Evolutionary conservation across 1,284 basidiomycete species (phyloP).

Genomic region (Xerocomus nothofagi): DNA sequence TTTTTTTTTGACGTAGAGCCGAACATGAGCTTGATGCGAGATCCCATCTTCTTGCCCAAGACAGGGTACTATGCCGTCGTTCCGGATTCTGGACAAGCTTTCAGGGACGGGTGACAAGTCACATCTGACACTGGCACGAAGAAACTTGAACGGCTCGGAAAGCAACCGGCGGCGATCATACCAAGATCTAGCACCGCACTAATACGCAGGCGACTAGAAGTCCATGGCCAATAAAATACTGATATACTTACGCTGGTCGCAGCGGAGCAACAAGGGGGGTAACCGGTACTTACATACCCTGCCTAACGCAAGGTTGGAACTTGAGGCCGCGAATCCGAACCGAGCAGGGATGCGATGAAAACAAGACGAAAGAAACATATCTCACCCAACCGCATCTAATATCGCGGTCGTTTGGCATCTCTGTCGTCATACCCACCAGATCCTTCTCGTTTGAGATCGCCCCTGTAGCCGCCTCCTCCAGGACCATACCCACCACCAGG

Average conservation of each 20-base stretch:
- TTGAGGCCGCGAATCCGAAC: conserved; percentile 31
- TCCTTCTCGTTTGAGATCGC: conserved; percentile 67
- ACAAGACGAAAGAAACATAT: conserved; percentile 25
- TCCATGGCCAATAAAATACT: conserved; percentile 33
- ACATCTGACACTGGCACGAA: conserved; percentile 1
- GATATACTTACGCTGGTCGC: conserved; percentile 38
- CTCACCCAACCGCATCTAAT: conserved; percentile 52
- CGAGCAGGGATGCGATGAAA: conserved; percentile 19
- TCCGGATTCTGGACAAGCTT: background rate
- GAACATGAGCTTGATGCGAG: conserved; percentile 19
- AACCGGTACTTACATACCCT: conserved; percentile 37
- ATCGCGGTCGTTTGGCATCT: conserved; percentile 77
- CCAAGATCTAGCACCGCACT: conserved; percentile 10
- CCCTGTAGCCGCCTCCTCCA: conserved; percentile 53
- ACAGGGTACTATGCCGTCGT: background rate
- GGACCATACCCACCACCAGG: conserved; percentile 39
- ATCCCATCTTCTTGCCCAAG: conserved; percentile 14
- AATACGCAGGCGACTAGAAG: conserved; percentile 6
- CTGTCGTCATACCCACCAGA: conserved; percentile 77
- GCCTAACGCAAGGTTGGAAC: conserved; percentile 32
- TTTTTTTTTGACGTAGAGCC: conserved; percentile 21
- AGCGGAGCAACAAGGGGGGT: conserved; percentile 28
- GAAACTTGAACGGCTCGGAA: background rate
- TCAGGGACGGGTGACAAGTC: conserved; percentile 4
- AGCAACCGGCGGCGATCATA: conserved; percentile 1